Conservation (phyloP, 2,329 filamentous ascomycete genomes). For the Arthrocladium fulminans region DNA sequence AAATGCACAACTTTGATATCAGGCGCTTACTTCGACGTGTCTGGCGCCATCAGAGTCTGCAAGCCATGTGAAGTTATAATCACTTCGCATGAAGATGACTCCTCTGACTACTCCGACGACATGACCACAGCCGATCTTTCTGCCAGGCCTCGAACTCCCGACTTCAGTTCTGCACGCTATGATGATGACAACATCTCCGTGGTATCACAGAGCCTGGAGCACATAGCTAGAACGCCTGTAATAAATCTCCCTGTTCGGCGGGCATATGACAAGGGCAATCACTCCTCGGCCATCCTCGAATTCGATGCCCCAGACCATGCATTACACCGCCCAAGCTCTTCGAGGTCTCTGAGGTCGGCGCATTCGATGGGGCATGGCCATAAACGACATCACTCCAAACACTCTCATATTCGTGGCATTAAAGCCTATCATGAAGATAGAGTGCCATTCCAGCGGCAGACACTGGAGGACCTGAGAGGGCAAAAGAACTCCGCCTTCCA, state of each 20-base stretch:
- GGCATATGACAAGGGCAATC: constrained; percentile 65
- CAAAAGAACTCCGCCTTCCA: constrained; percentile 81
- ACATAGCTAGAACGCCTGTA: constrained; percentile 45
- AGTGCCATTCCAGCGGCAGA: constrained; percentile 75
- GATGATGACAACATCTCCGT: constrained; percentile 40
- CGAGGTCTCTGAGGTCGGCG: constrained; percentile 72
- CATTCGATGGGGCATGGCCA: constrained; percentile 64
- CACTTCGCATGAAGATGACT: constrained; percentile 79
- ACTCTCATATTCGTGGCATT: constrained; percentile 69
- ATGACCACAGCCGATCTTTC: constrained; percentile 26
- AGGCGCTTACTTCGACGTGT: constrained; percentile 77
- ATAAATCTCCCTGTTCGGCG: constrained; percentile 58
- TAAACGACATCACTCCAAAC: constrained; percentile 77
- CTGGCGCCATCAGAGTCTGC: constrained; percentile 77
- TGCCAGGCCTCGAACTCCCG: constrained; percentile 21
- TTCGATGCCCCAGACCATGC: constrained; percentile 65
- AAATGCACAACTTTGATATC: constrained; percentile 91
- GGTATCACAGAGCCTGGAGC: constrained; percentile 39
- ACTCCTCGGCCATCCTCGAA: constrained; percentile 81
- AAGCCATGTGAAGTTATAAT: constrained; percentile 89
- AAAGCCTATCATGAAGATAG: constrained; percentile 66
- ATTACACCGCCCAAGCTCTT: constrained; percentile 84
- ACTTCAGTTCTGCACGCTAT: constrained; percentile 21
- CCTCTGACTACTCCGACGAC: constrained; percentile 77
- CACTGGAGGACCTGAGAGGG: constrained; percentile 58